phyloP scores from a whole-genome alignment of 495 filamentous ascomycete genomes.

The Penicillium tannophilum region DNA sequence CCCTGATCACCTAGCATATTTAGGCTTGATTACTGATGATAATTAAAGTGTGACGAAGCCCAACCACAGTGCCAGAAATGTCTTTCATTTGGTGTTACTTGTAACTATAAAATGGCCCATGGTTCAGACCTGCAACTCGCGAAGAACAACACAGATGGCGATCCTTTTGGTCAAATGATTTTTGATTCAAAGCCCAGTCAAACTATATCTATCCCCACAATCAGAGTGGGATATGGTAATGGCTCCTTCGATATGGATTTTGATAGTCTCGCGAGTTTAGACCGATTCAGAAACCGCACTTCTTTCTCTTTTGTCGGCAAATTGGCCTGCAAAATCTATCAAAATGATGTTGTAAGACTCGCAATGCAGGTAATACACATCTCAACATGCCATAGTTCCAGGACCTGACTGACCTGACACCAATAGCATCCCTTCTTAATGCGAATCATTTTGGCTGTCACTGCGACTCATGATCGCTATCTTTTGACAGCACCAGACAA shows the following conservation, averaged over 20 bases:
- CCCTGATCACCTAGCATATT: neutral
- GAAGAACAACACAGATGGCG: constrained; percentile 9
- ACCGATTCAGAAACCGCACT: constrained; percentile 33
- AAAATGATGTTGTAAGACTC: constrained; percentile 13
- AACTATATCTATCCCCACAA: neutral
- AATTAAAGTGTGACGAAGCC: constrained; percentile 40
- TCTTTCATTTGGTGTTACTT: constrained; percentile 34
- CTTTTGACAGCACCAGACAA: constrained; percentile 8
- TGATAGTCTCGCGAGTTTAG: constrained; percentile 28
- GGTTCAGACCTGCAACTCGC: constrained; percentile 31
- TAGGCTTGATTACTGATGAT: neutral
- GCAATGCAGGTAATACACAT: constrained; percentile 16
- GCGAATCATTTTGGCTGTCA: constrained; percentile 40
- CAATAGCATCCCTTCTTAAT: constrained; percentile 47
- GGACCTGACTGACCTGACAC: neutral
- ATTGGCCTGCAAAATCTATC: constrained; percentile 18
- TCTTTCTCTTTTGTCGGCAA: constrained; percentile 29
- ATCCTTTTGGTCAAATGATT: constrained; percentile 9
- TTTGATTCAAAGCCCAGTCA: constrained; percentile 10
- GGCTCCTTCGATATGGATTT: constrained; percentile 27
- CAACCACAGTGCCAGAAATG: constrained; percentile 41
- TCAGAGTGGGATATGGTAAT: constrained; percentile 16
- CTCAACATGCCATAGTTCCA: neutral
- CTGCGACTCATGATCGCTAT: constrained; percentile 40
- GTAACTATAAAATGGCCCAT: constrained; percentile 33